Percentiles rank a stretch among this genome's conserved stretches.
Conservation (phyloP, 495 filamentous ascomycete genomes). For the Xylaria longipes region DNA sequence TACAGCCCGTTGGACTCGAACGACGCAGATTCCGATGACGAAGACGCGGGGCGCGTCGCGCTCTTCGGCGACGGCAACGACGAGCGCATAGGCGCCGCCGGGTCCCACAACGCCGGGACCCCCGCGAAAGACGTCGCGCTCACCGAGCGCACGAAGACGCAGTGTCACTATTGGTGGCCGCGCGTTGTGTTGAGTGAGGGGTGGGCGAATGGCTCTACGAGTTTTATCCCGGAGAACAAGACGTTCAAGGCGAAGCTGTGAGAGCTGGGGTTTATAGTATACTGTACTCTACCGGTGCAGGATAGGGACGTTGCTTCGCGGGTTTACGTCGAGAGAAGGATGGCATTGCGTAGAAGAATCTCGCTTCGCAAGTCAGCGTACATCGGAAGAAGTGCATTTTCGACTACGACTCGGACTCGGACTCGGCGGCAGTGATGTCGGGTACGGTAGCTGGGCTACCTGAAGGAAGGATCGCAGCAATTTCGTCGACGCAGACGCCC, state of each 20-base stretch:
- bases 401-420: background rate
- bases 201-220: constrained; percentile 40
- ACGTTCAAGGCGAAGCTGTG: constrained; percentile 5
- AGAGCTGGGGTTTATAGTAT: background rate
- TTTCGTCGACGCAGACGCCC: background rate
- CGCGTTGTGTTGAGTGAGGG: constrained; percentile 52
- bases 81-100: constrained; percentile 51
- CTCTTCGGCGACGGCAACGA: constrained; percentile 70
- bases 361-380: background rate
- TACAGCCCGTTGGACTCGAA: constrained; percentile 30
- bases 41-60: constrained; percentile 46
- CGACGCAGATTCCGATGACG: constrained; percentile 31
- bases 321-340: background rate
- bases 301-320: background rate
- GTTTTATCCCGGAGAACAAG: background rate
- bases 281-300: background rate
- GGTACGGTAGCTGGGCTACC: background rate
- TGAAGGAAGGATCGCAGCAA: background rate
- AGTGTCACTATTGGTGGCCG: constrained; percentile 66
- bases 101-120: constrained; percentile 46
- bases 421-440: background rate
- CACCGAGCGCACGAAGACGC: constrained; percentile 53
- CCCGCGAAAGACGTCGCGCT: constrained; percentile 49
- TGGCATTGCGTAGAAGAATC: too few species aligned
- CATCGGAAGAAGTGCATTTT: background rate